Conservation (phyloP, 495 filamentous ascomycete species). For the Evansstolkia leycettana region DNA sequence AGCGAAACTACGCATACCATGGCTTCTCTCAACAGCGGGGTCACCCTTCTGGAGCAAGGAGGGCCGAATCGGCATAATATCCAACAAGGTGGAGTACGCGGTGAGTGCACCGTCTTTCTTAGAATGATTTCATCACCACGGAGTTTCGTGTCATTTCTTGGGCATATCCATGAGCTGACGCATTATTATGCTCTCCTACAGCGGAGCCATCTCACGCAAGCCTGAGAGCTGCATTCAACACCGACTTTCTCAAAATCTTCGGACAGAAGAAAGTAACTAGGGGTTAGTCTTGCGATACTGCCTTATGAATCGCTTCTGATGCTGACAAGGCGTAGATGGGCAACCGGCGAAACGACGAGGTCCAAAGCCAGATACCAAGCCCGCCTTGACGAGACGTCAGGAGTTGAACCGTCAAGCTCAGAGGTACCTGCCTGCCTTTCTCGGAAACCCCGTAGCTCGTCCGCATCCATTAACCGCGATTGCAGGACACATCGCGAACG, state of each 20-base stretch:
- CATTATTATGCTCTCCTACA: conserved; percentile 2
- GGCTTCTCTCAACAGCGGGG: conserved; percentile 9
- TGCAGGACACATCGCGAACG: conserved; percentile 84
- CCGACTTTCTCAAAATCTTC: conserved; percentile 29
- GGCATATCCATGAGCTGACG: neutral
- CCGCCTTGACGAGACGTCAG: conserved; percentile 82
- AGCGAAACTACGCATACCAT: conserved; percentile 3
- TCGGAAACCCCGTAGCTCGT: neutral
- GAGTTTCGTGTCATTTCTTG: neutral
- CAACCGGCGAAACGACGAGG: conserved; percentile 80
- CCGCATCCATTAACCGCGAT: neutral
- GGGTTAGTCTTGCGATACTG: conserved; percentile 11
- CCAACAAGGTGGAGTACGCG: conserved; percentile 3
- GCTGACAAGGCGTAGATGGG: conserved; percentile 44
- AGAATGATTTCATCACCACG: neutral
- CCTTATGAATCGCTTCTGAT: neutral
- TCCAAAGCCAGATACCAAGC: conserved; percentile 94
- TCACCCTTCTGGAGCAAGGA: conserved; percentile 8
- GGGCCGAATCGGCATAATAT: conserved; percentile 8
- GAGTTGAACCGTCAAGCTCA: conserved; percentile 95
- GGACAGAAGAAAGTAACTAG: conserved; percentile 21
- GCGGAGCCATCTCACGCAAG: conserved; percentile 12
- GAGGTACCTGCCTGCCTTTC: conserved; percentile 42
- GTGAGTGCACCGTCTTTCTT: conserved; percentile 8
- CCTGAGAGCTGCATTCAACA: conserved; percentile 13